Evolutionary conservation across 495 filamentous ascomycete genomes (phyloP), one percentile per base, ranked within the genome.

Genomic region (Neohortaea acidophila): DNA sequence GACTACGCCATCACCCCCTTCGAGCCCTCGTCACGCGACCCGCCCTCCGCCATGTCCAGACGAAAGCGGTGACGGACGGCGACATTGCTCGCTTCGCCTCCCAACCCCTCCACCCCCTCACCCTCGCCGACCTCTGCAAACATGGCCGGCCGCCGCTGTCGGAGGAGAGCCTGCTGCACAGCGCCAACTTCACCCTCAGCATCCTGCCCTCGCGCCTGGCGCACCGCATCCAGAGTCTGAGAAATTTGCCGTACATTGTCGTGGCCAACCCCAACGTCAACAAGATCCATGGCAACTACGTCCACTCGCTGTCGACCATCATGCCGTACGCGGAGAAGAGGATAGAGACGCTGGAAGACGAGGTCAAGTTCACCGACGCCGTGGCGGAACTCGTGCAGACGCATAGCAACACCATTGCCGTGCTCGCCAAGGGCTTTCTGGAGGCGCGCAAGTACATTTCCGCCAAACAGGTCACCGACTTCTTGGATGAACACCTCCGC

Each of bases 231-330:
- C 79, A 93, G 58, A 79, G 81, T 1, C 62, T 97, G 10, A 77
- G 87, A 39, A 93, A 92, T 59, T 72, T 97, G 2, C 91, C 89
- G 1, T 97, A 81, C 59, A 97, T 97, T 51, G 86, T 97, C 31
- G 89, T 97, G 13, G 84, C 87, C 0, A 96, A 96, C 56, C 81
- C 84, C 1, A 80, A 93, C 52, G 82, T 96, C 37, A 77, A 78
- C 21, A 75, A 74, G 46, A 96, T 97, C 39, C 94, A 94, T 62
- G 72, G 81, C 53, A 94, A 93, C 59, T 97, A 97, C 59, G 62
- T 87, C 27, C 85, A 94, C 53, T 92, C 83, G 3, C 66, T 96
- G 1, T 84, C 81, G 3, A 91, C 82, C 3, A 69, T 97, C 5
- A 70, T 94, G 1, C 81, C 83, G 2, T 94, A 83, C 58, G 79